A percentile compares a stretch with the other conserved stretches of the same genome.
These are phyloP conservation scores for Turnera subulata DNA, from an alignment of 345 rosid species.

Conservation along the genomic window DNA sequence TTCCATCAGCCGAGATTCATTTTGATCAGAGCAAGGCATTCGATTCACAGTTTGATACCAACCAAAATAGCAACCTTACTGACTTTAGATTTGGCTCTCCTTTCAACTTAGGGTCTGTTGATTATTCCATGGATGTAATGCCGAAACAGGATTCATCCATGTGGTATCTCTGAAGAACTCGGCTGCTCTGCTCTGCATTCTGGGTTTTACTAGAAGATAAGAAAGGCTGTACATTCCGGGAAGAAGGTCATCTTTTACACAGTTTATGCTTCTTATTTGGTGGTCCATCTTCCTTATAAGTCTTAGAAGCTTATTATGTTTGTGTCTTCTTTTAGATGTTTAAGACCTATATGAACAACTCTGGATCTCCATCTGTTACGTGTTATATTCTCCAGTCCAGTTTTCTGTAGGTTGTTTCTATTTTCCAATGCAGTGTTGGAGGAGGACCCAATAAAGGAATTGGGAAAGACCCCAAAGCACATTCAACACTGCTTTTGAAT, in stretches of 20 bases:
- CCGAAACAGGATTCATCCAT: constrained; percentile 33
- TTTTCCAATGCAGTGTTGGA: constrained; percentile 18
- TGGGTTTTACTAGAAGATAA: not conserved
- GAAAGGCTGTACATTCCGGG: not conserved
- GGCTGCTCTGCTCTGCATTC: not conserved
- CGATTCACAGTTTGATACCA: constrained; percentile 30
- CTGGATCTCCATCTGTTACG: not conserved
- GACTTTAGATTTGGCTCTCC: constrained; percentile 35
- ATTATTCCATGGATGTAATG: constrained; percentile 19
- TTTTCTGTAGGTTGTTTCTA: constrained; percentile 9
- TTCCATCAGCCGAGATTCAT: constrained; percentile 20
- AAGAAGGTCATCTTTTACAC: not conserved
- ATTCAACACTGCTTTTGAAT: constrained; percentile 9
- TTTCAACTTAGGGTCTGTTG: constrained; percentile 26
- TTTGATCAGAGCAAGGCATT: constrained; percentile 35
- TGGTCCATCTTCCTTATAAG: constrained; percentile 2
- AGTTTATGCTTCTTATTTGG: too few relatives aligned
- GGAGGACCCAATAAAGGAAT: constrained; percentile 8
- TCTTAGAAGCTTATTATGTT: constrained; percentile 5
- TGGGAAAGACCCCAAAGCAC: constrained; percentile 7
- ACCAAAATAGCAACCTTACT: not conserved
- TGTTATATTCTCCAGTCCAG: not conserved
- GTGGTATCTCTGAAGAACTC: constrained; percentile 23
- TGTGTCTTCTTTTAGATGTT: constrained; percentile 15
- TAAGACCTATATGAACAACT: constrained; percentile 10